A percentile compares a stretch with the other conserved stretches of the same genome.
Conservation (phyloP, 768 basidiomycete genomes). For the Serendipita indica region DNA sequence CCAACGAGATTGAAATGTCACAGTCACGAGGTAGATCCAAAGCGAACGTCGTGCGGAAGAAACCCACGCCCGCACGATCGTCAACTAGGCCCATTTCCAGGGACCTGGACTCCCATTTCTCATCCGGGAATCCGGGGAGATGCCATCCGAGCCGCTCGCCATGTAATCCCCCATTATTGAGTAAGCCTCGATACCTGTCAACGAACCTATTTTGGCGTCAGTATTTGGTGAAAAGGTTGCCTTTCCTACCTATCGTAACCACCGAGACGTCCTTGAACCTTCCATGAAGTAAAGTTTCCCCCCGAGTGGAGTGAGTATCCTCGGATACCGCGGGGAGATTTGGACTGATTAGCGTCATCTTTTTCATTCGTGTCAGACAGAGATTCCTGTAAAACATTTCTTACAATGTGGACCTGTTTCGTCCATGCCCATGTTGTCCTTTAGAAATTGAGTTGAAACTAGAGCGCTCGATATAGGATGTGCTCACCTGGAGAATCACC, state of each 20-base stretch:
- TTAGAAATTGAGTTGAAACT: background rate
- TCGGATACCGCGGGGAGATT: slow-evolving; percentile 63
- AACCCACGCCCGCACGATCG: slow-evolving; percentile 53
- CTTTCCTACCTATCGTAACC: slow-evolving; percentile 46
- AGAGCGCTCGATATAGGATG: background rate
- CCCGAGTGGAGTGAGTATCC: slow-evolving; percentile 49
- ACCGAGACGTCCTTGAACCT: slow-evolving; percentile 63
- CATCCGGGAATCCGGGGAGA: slow-evolving; percentile 51
- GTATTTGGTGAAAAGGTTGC: background rate
- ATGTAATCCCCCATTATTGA: slow-evolving; percentile 59
- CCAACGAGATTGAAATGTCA: slow-evolving; percentile 61
- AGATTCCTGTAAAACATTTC: slow-evolving; percentile 11
- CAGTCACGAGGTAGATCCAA: slow-evolving; percentile 40
- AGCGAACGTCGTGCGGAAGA: slow-evolving; percentile 63
- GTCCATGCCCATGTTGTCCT: slow-evolving; percentile 73
- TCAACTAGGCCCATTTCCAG: slow-evolving; percentile 44
- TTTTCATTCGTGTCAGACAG: background rate
- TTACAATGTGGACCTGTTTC: slow-evolving; percentile 35
- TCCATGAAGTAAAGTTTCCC: slow-evolving; percentile 46
- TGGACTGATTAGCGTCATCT: slow-evolving; percentile 39
- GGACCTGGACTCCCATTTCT: slow-evolving; percentile 42
- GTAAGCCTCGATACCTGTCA: slow-evolving; percentile 53
- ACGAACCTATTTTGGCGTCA: slow-evolving; percentile 37
- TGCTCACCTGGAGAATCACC: slow-evolving; percentile 51
- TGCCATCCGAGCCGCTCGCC: slow-evolving; percentile 66